phyloP scores from a whole-genome alignment of 2,329 filamentous ascomycete genomes.

The Zasmidium cellare region DNA sequence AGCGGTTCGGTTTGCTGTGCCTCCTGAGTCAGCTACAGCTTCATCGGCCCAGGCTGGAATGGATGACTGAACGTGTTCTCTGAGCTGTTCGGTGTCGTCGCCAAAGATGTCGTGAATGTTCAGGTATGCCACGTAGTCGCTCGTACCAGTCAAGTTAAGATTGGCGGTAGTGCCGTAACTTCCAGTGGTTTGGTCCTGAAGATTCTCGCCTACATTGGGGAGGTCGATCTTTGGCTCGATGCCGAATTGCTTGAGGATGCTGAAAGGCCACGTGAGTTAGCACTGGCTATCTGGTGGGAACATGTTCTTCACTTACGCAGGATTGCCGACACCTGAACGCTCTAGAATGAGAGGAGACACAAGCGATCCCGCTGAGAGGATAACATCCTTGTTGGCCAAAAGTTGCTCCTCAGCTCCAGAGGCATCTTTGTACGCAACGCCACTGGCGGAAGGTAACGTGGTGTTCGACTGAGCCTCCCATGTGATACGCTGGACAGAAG shows the following conservation, averaged over 20 bases:
- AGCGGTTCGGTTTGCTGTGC: slow-evolving; percentile 16
- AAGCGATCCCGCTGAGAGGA: slow-evolving; percentile 50
- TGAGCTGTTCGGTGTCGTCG: slow-evolving; percentile 39
- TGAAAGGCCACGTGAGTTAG: slow-evolving; percentile 33
- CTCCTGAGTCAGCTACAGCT: slow-evolving; percentile 35
- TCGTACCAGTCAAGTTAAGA: slow-evolving; percentile 35
- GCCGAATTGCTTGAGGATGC: slow-evolving; percentile 44
- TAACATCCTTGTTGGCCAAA: slow-evolving; percentile 14
- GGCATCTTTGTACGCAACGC: slow-evolving; percentile 5
- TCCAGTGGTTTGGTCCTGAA: slow-evolving; percentile 29
- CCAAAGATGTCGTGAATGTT: slow-evolving; percentile 17
- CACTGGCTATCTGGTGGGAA: no score
- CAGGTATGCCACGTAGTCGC: slow-evolving; percentile 12
- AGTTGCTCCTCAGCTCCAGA: slow-evolving; percentile 3
- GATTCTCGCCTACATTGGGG: slow-evolving; percentile 29
- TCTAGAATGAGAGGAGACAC: slow-evolving; percentile 58
- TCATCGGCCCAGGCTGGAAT: slow-evolving; percentile 20
- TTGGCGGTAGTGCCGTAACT: slow-evolving; percentile 10
- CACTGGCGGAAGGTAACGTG: slow-evolving; percentile 9
- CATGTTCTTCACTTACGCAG: slow-evolving; percentile 17
- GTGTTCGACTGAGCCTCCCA: slow-evolving; percentile 28
- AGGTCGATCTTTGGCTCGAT: slow-evolving; percentile 32
- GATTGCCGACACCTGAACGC: slow-evolving; percentile 59
- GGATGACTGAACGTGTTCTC: slow-evolving; percentile 37
- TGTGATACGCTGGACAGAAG: slow-evolving; percentile 42